phyloP scores from a whole-genome alignment of 2,329 filamentous ascomycete species.

The Epichloe uncinata region DNA sequence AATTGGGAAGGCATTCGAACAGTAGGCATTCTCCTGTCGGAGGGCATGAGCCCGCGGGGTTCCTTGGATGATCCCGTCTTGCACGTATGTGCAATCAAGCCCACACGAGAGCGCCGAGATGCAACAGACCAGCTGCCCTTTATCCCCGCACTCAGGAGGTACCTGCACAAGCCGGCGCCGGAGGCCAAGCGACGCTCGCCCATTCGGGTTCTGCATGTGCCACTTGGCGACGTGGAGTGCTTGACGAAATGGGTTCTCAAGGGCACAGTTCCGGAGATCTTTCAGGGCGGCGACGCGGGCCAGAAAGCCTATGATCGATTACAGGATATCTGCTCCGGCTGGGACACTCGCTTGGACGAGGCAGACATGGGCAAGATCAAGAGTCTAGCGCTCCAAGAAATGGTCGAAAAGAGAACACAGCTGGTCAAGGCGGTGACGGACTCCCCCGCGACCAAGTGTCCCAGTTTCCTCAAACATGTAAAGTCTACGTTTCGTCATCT shows the following conservation, averaged over 20 bases:
- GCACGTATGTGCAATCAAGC: conserved; percentile 66
- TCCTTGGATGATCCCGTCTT: conserved; percentile 49
- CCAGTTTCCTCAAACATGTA: conserved; percentile 76
- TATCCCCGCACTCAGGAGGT: conserved; percentile 52
- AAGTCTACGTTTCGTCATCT: conserved; percentile 22
- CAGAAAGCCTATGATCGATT: conserved; percentile 53
- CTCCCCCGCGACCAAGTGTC: conserved; percentile 57
- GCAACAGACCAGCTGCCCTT: conserved; percentile 82
- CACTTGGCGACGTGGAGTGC: conserved; percentile 69
- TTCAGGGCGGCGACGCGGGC: conserved; percentile 35
- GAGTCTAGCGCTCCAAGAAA: conserved; percentile 67
- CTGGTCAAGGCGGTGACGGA: conserved; percentile 49
- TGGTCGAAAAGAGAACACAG: conserved; percentile 57
- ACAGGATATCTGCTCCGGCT: conserved; percentile 54
- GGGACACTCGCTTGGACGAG: conserved; percentile 74
- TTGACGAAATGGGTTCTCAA: conserved; percentile 57
- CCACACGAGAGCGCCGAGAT: conserved; percentile 54
- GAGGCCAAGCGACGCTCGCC: conserved; percentile 53
- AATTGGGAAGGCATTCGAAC: conserved; percentile 74
- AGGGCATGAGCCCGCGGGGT: conserved; percentile 53
- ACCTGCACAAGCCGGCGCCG: conserved; percentile 51
- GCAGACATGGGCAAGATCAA: conserved; percentile 70
- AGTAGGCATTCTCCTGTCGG: conserved; percentile 64
- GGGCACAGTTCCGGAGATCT: conserved; percentile 46
- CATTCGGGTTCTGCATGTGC: conserved; percentile 54